Conservation (phyloP, 176 grass and related monocot species). For the Rhynchospora breviuscula region DNA sequence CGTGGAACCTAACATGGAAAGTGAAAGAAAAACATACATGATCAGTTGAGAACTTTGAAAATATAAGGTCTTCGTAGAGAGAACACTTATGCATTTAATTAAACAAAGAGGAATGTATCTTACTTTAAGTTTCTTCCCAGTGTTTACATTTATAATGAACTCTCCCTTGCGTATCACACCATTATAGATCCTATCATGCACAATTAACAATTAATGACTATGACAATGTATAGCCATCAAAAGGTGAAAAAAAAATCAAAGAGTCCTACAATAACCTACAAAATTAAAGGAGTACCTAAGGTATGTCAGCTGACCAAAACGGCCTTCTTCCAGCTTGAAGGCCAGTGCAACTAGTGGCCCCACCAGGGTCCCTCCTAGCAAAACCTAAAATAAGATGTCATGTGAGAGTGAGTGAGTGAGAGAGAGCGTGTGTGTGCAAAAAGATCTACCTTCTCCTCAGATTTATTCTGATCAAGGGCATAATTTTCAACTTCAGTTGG, state of each 20-base stretch:
- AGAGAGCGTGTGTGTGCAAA: not conserved
- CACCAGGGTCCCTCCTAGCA: conserved; percentile 62
- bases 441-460: conserved; percentile 78
- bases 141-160: conserved; percentile 94
- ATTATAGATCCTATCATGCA: conserved; percentile 77
- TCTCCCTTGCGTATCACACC: conserved; percentile 89
- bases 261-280: conserved; percentile 9
- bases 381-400: conserved; percentile 44
- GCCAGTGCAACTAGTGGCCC: conserved; percentile 85
- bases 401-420: not conserved
- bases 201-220: conserved; percentile 20
- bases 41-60: not conserved
- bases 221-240: not conserved
- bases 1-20: conserved; percentile 69
- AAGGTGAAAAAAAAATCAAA: not conserved
- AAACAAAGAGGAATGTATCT: conserved; percentile 21
- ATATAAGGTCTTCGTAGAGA: not conserved
- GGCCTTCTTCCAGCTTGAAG: conserved; percentile 97
- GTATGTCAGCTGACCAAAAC: conserved; percentile 98
- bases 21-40: not conserved
- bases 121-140: conserved; percentile 95
- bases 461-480: conserved; percentile 92
- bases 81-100: not conserved
- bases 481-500: conserved; percentile 80
- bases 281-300: conserved; percentile 45